Percentiles rank a stretch among this genome's conserved stretches.
These are phyloP conservation scores for Kokia cookei DNA, from an alignment of 441 rosid genomes.

Conservation along the genomic window DNA sequence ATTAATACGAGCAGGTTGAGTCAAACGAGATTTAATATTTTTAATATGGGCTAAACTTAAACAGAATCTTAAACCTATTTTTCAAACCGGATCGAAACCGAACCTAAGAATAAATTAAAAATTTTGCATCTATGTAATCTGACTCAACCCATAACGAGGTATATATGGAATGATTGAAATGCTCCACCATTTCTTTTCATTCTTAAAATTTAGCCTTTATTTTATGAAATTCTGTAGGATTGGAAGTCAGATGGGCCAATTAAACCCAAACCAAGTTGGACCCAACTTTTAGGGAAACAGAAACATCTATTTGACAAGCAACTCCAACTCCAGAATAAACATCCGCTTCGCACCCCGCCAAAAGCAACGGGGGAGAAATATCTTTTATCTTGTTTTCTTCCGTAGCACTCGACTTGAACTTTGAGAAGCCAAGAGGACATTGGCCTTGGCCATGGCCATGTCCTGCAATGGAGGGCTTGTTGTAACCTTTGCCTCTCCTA, in stretches of 20 bases:
- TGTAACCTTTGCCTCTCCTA: slow-evolving; percentile 18
- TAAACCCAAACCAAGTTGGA: not conserved
- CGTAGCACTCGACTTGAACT: not conserved
- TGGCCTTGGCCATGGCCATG: slow-evolving; percentile 1
- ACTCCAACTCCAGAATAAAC: not conserved
- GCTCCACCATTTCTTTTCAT: slow-evolving; percentile 69
- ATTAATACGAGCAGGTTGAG: too few species aligned
- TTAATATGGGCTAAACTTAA: too few species aligned
- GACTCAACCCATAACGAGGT: too few species aligned
- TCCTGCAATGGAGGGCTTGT: slow-evolving; percentile 22
- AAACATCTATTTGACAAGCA: not conserved
- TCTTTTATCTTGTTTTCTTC: slow-evolving; percentile 9
- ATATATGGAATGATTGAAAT: slow-evolving; percentile 50
- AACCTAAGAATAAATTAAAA: too few species aligned
- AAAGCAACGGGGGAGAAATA: not conserved
- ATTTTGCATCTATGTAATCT: too few species aligned
- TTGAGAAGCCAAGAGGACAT: not conserved
- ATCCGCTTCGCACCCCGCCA: not conserved
- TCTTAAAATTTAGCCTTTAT: not conserved
- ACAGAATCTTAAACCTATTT: too few species aligned
- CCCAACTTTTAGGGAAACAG: not conserved
- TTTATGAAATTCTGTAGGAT: not conserved
- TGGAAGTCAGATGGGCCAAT: not conserved
- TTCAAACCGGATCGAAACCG: too few species aligned
- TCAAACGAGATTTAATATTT: too few species aligned